Evolutionary conservation across 2,329 filamentous ascomycete species (phyloP).

Genomic region (Aspergillus jensenii): DNA sequence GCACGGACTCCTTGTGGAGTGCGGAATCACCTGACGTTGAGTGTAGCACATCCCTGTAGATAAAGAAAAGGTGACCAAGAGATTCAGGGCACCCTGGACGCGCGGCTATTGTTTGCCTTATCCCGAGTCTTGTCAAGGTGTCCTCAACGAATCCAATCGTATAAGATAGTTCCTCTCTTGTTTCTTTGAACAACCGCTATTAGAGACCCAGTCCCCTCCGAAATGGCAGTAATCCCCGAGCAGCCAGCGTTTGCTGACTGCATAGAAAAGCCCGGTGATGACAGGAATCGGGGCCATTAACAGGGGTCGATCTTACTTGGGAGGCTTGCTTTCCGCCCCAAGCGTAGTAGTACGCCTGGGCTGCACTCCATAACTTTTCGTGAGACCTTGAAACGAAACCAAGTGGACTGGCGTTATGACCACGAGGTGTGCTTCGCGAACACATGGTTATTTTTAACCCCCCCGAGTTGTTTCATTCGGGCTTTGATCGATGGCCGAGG

Average conservation of each 20-base stretch:
- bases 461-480: slow-evolving; percentile 21
- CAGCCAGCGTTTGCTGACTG: background rate
- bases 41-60: background rate
- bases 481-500: slow-evolving; percentile 42
- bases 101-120: background rate
- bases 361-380: background rate
- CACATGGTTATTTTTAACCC: background rate
- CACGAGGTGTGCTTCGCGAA: background rate
- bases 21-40: slow-evolving; percentile 3
- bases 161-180: background rate
- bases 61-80: background rate
- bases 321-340: background rate
- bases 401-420: background rate
- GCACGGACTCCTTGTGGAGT: background rate
- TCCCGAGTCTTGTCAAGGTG: background rate
- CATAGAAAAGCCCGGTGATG: background rate
- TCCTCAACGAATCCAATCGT: background rate
- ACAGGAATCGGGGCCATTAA: slow-evolving; percentile 2
- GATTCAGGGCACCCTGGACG: background rate
- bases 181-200: background rate
- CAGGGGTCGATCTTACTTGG: background rate
- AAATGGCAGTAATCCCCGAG: background rate
- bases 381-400: background rate
- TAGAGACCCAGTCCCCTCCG: background rate
- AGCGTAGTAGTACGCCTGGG: background rate